Evolutionary conservation across 2,329 filamentous ascomycete species (phyloP).

Genomic region (Monosporascus sp.): DNA sequence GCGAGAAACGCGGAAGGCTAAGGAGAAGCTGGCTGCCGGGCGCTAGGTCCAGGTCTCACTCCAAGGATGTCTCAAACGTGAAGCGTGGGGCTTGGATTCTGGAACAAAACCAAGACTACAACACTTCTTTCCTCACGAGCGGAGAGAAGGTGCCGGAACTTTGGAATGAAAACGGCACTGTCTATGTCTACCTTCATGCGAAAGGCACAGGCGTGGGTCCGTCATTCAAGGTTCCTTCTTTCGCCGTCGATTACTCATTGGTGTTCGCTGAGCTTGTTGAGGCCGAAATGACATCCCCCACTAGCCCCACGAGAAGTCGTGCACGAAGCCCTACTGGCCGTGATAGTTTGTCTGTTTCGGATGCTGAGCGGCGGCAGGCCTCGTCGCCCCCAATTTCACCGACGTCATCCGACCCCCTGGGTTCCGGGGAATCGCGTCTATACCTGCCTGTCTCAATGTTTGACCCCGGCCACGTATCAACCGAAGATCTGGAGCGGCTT

Average conservation of each 20-base stretch:
- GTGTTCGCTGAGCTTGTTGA: conserved; percentile 50
- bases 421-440: conserved; percentile 40
- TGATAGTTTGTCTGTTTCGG: conserved; percentile 43
- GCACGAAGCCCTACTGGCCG: conserved; percentile 43
- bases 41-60: conserved; percentile 46
- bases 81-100: conserved; percentile 47
- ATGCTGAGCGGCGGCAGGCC: conserved; percentile 38
- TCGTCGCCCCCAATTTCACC: conserved; percentile 33
- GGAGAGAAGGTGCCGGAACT: conserved; percentile 60
- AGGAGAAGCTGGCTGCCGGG: conserved; percentile 52
- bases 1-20: conserved; percentile 35
- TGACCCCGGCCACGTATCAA: conserved; percentile 29
- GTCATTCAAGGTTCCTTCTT: conserved; percentile 56
- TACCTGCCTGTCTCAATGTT: conserved; percentile 47
- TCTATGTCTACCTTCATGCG: conserved; percentile 54
- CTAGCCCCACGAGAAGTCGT: conserved; percentile 26
- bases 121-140: conserved; percentile 43
- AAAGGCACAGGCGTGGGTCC: conserved; percentile 44
- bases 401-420: conserved; percentile 28
- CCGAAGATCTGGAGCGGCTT: conserved; percentile 48
- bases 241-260: conserved; percentile 48
- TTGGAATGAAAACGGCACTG: conserved; percentile 57
- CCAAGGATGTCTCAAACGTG: conserved; percentile 28
- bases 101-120: conserved; percentile 52
- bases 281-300: conserved; percentile 33